Conservation (phyloP, 345 rosid genomes). For the Aurinia saxatilis region DNA sequence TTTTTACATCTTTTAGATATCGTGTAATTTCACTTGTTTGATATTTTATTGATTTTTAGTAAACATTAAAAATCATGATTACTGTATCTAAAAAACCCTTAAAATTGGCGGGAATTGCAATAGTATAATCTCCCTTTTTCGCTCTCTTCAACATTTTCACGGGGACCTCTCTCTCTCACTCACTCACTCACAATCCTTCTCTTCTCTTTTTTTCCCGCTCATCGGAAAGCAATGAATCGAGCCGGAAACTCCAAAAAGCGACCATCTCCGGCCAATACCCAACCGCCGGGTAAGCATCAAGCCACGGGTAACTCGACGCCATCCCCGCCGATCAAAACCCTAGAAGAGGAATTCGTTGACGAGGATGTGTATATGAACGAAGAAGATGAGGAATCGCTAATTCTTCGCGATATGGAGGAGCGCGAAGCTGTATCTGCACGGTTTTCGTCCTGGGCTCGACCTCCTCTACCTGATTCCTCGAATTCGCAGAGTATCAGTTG, state of each 20-base stretch:
- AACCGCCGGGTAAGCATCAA: slow-evolving; percentile 47
- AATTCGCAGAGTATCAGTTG: slow-evolving; percentile 53
- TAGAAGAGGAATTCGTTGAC: slow-evolving; percentile 72
- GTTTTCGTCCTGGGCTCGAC: slow-evolving; percentile 71
- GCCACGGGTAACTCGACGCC: slow-evolving; percentile 32
- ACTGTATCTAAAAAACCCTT: slow-evolving; percentile 11
- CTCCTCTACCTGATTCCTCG: slow-evolving; percentile 48
- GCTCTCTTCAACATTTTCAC: too few species aligned
- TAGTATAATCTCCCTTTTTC: neutral
- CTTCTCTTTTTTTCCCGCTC: neutral
- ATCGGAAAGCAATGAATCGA: slow-evolving; percentile 33
- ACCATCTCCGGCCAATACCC: slow-evolving; percentile 41
- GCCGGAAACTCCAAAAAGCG: slow-evolving; percentile 53
- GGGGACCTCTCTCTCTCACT: too few species aligned
- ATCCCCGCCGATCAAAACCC: slow-evolving; percentile 17
- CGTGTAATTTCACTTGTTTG: too few species aligned
- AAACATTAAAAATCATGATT: too few species aligned
- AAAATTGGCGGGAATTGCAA: slow-evolving; percentile 25
- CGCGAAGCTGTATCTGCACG: slow-evolving; percentile 61
- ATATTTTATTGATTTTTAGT: too few species aligned
- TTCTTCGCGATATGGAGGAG: slow-evolving; percentile 66
- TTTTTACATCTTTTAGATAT: too few species aligned
- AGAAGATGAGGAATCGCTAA: slow-evolving; percentile 64
- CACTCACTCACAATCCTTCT: neutral
- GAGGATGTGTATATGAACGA: slow-evolving; percentile 81